Evolutionary conservation across 495 filamentous ascomycete genomes (phyloP).

Genomic region (Xylaria cubensis): DNA sequence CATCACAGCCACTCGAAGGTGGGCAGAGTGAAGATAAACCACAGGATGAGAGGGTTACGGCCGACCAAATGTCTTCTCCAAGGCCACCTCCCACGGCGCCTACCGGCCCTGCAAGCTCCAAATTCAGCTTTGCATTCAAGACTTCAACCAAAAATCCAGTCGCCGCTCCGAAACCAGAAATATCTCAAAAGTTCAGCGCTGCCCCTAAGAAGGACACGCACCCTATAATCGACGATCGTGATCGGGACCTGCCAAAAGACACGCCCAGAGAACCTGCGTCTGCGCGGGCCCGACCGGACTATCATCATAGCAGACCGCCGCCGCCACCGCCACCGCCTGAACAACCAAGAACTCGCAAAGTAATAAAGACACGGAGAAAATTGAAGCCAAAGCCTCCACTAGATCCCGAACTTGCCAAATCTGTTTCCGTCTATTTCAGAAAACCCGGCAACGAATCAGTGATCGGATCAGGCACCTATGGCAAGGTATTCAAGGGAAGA

Average conservation of each 20-base stretch:
- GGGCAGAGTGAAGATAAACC: constrained; percentile 67
- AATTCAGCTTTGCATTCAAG: constrained; percentile 90
- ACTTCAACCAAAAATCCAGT: constrained; percentile 64
- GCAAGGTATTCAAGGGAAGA: constrained; percentile 97
- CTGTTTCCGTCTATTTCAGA: constrained; percentile 87
- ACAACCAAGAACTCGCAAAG: constrained; percentile 60
- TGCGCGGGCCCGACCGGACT: constrained; percentile 58
- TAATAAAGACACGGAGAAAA: constrained; percentile 72
- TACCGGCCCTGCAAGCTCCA: constrained; percentile 66
- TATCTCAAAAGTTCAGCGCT: constrained; percentile 73
- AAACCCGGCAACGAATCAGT: constrained; percentile 96
- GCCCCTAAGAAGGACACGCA: constrained; percentile 48
- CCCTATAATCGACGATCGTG: constrained; percentile 43
- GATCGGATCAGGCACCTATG: constrained; percentile 91
- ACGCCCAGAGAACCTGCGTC: constrained; percentile 58
- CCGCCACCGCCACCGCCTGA: constrained; percentile 36
- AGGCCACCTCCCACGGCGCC: constrained; percentile 58
- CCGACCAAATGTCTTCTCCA: constrained; percentile 54
- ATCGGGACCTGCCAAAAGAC: constrained; percentile 56
- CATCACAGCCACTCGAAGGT: constrained; percentile 69
- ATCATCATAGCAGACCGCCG: constrained; percentile 52
- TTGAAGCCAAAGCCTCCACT: constrained; percentile 75
- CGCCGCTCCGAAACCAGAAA: constrained; percentile 73
- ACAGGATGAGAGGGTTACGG: constrained; percentile 48
- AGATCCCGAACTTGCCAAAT: constrained; percentile 70